phyloP scores from a whole-genome alignment of 2,329 filamentous ascomycete species.

The Teratosphaeriaceae sp. region DNA sequence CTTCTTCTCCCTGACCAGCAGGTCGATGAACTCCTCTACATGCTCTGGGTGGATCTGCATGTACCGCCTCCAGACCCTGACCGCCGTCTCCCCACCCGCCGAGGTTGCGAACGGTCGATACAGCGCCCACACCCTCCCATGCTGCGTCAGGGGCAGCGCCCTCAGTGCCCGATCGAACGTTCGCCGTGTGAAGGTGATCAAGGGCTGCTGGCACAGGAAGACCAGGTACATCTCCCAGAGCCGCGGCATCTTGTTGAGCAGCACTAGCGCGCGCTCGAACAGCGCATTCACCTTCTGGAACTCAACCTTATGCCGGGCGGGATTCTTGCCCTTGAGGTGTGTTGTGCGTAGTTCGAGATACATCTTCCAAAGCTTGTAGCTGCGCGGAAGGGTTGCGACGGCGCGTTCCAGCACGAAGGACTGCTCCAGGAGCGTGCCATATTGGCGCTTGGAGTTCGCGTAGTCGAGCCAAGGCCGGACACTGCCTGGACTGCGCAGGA shows the following conservation, averaged over 20 bases:
- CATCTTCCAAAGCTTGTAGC: slow-evolving; percentile 98
- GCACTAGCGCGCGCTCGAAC: slow-evolving; percentile 84
- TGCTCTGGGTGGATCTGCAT: slow-evolving; percentile 97
- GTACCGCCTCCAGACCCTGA: slow-evolving; percentile 91
- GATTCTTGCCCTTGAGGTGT: slow-evolving; percentile 62
- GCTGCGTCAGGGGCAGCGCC: slow-evolving; percentile 87
- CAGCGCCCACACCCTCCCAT: slow-evolving; percentile 89
- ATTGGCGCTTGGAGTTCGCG: slow-evolving; percentile 80
- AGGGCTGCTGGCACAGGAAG: slow-evolving; percentile 85
- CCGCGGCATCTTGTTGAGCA: slow-evolving; percentile 97
- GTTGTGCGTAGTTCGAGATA: slow-evolving; percentile 81
- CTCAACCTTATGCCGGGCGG: slow-evolving; percentile 69
- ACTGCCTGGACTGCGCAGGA: slow-evolving; percentile 75
- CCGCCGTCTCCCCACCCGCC: slow-evolving; percentile 79
- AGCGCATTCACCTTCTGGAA: slow-evolving; percentile 91
- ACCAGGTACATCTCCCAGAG: slow-evolving; percentile 98
- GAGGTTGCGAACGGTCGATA: slow-evolving; percentile 90
- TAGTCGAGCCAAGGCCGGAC: slow-evolving; percentile 95
- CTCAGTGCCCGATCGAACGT: slow-evolving; percentile 90
- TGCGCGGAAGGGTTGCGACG: slow-evolving; percentile 80
- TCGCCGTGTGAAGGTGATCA: slow-evolving; percentile 76
- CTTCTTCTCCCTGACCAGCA: slow-evolving; percentile 70
- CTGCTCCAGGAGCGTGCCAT: slow-evolving; percentile 80
- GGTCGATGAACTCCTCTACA: slow-evolving; percentile 88
- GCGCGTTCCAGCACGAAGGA: slow-evolving; percentile 84